Evolutionary conservation across 208 protist species (phyloP).

Genomic region (Trypanosoma brucei): DNA sequence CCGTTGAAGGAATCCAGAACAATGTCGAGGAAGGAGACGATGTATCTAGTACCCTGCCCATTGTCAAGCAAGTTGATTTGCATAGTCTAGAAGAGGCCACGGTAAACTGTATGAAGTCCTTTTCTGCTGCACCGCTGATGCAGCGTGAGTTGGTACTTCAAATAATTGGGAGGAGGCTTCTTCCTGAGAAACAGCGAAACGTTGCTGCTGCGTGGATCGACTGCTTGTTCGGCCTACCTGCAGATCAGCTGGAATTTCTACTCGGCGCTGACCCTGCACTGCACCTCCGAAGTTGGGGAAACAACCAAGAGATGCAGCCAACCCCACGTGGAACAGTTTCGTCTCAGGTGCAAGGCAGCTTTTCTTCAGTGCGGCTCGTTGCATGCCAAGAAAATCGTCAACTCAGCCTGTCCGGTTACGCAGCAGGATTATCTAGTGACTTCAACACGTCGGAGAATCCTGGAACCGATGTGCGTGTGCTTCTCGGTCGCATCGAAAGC

Average conservation of each 20-base stretch:
- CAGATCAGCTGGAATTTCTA: constrained; percentile 23
- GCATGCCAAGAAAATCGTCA: neutral
- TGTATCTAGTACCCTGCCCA: neutral
- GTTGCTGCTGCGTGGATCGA: constrained; percentile 35
- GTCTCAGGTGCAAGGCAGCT: neutral
- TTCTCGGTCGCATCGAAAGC: constrained; percentile 49
- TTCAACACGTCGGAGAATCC: constrained; percentile 4
- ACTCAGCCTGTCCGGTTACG: neutral
- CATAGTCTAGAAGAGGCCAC: constrained; percentile 23
- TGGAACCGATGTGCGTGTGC: constrained; percentile 27
- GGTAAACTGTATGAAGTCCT: constrained; percentile 16
- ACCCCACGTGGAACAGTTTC: neutral
- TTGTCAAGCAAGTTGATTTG: constrained; percentile 16
- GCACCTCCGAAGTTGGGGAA: neutral
- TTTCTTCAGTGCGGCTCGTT: neutral
- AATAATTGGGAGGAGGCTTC: constrained; percentile 37
- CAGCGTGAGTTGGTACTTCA: constrained; percentile 47
- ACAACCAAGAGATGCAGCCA: too few relatives aligned
- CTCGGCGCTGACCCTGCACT: neutral
- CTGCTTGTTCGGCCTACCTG: constrained; percentile 22
- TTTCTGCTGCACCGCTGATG: constrained; percentile 16
- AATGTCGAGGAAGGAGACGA: neutral
- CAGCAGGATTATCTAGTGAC: neutral
- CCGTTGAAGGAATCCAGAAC: neutral
- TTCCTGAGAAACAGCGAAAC: constrained; percentile 40